Base-by-base conservation (phyloP, 805 yeast species). In the Clavispora fructus region DNA sequence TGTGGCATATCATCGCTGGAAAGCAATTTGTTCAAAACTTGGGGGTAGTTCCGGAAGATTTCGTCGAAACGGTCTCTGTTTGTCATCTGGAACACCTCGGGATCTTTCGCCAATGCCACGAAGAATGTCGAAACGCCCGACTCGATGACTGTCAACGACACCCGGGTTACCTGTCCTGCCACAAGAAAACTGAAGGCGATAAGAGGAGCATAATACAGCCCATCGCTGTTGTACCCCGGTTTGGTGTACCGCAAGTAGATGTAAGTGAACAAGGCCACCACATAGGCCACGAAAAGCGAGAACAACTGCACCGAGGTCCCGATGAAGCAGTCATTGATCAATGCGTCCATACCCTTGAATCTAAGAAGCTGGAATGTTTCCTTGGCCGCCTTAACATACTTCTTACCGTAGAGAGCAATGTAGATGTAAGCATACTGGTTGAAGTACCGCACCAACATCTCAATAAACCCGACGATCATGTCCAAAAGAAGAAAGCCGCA, bases 361-460 rank as follows among this genome's bases (percentile, higher is more conserved):
- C 85, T 77, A 54, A 91, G 64, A 65, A 91, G 73, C 56, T 80
- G 79, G 80, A 90, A 85, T 0, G 97, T 86, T 49, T 87, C 92
- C 56, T 77, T 85, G 0, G 96, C 91, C 0, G 95, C 82, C 27
- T 73, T 70, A 41, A 87, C 58, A 59, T 90, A 92, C 31, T 80
- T 73, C 55, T 83, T 82, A 40, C 97, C 97, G 65, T 89, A 92
- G 23, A 91, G 73, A 0, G 97, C 95, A 56, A 91, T 74, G 59
- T 83, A 88, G 27, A 94, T 83, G 62, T 86, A 87, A 7, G 97
- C 95, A 61, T 88, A 91, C 61, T 86, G 92, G 67, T 91, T 89
- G 71, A 91, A 90, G 73, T 87, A 90, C 49, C 82, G 75, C 19
- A 87, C 85, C 41, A 85, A 51, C 94, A 96, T 87, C 54, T 87